These are phyloP conservation scores for Suillus discolor DNA, from an alignment of 768 basidiomycete genomes.

Conservation along the genomic window DNA sequence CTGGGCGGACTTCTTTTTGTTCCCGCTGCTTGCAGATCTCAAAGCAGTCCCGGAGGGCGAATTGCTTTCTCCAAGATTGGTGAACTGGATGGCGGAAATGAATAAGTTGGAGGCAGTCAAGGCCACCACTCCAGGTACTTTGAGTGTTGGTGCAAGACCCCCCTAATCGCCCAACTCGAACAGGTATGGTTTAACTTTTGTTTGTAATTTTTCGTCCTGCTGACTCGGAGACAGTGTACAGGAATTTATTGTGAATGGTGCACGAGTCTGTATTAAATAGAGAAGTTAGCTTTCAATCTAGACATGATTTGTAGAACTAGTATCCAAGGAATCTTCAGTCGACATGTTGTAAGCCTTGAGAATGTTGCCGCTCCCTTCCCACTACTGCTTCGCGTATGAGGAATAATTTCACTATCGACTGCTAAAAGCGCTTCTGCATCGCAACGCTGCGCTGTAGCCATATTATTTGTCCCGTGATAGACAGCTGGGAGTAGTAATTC, in stretches of 20 bases:
- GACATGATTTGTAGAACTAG: not conserved
- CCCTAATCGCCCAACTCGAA: slow-evolving; percentile 11
- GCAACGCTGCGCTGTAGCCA: not conserved
- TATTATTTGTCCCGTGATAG: not conserved
- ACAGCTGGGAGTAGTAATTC: too few relatives aligned
- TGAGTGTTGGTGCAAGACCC: slow-evolving; percentile 30
- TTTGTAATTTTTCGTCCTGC: not conserved
- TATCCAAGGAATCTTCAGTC: not conserved
- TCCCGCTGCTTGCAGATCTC: slow-evolving; percentile 32
- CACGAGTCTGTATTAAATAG: not conserved
- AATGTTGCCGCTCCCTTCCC: not conserved
- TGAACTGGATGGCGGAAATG: slow-evolving; percentile 30
- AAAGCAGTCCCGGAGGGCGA: slow-evolving; percentile 28
- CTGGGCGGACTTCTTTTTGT: slow-evolving; percentile 39
- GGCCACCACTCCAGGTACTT: slow-evolving; percentile 25
- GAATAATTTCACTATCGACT: not conserved
- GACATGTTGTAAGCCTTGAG: not conserved
- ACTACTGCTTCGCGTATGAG: not conserved
- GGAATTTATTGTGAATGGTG: not conserved
- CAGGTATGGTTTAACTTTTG: slow-evolving; percentile 2
- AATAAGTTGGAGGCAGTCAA: slow-evolving; percentile 25
- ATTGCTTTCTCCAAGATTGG: slow-evolving; percentile 25
- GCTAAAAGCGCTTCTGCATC: not conserved
- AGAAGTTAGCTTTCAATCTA: not conserved
- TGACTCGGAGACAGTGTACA: not conserved